Conservation (phyloP, 1,284 basidiomycete genomes). For the Austroboletus rostrupii region DNA sequence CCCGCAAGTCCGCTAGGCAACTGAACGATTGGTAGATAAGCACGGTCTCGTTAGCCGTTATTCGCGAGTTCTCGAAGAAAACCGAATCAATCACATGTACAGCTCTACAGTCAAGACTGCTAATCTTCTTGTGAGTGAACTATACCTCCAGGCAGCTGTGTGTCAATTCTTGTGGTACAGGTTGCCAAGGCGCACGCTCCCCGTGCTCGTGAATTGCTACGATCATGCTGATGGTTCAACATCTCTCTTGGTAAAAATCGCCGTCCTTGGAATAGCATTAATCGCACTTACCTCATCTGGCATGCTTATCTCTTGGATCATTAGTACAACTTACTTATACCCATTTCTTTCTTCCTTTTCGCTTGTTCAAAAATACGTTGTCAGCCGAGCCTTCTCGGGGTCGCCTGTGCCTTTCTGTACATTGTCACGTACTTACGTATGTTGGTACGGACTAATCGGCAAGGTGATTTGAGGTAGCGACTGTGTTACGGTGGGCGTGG, state of each 20-base stretch:
- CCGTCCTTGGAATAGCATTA: slow-evolving; percentile 3
- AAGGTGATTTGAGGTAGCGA: background rate
- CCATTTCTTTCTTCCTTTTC: slow-evolving; percentile 1
- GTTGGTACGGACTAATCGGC: background rate
- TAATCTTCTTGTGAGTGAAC: slow-evolving; percentile 60
- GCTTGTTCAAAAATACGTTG: background rate
- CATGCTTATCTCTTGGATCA: slow-evolving; percentile 12
- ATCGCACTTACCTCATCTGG: background rate
- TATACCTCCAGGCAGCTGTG: slow-evolving; percentile 3
- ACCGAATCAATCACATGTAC: slow-evolving; percentile 79
- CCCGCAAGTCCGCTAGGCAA: background rate
- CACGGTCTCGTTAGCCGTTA: slow-evolving; percentile 75
- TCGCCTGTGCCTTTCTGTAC: background rate
- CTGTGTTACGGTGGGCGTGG: too few species aligned
- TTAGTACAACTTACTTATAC: slow-evolving; percentile 17
- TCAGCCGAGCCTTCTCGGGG: slow-evolving; percentile 7
- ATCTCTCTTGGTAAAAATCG: slow-evolving; percentile 2
- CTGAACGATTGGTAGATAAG: slow-evolving; percentile 47
- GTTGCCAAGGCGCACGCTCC: slow-evolving; percentile 26
- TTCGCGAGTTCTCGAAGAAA: slow-evolving; percentile 65
- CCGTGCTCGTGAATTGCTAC: slow-evolving; percentile 30
- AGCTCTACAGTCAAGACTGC: slow-evolving; percentile 82
- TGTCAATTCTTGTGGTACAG: slow-evolving; percentile 14
- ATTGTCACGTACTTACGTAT: background rate
- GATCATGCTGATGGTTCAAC: slow-evolving; percentile 24